Base-by-base conservation (phyloP, 2,329 filamentous ascomycete species). In the Phoma sp. region DNA sequence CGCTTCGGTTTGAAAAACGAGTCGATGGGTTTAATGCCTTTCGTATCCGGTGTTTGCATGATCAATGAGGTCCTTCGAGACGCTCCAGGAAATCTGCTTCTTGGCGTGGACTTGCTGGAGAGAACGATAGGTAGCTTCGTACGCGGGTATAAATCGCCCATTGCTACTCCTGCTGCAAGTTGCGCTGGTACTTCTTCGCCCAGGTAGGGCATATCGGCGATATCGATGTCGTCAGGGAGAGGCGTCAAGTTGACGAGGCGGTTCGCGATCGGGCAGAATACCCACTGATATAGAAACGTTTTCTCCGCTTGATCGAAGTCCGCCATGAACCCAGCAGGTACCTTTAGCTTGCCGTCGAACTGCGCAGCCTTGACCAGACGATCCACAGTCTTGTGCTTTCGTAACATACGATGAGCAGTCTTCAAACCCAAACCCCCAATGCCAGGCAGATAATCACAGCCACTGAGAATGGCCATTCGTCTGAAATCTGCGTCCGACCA, bases 401-500 rank as follows among this genome's bases (percentile, higher is more conserved):
- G 87, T 55, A 99, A 83, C 79, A 95, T 85, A 39, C 92, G 87
- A 75, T 99, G 90, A 0, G 95, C 93, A 5, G 93, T 98, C 80
- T 97, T 98, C 51, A 99, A 75, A 0, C 95, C 95, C 75, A 99
- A 86, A 45, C 89, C 89, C 52, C 86, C 88, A 58, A 99, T 90
- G 54, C 89, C 89, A 2, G 88, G 80, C n/a, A 98, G 83, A 73
- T 99, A 99, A 72, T 99, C 95, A 71, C 95, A 99, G 7, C 95
- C 95, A 70, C 92, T 96, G 55, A 99, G 78, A 62, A 99, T 99
- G 36, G 93, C 91, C 95, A 99, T 99, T 47, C 87, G 87, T 55
- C 95, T 86, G 67, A 99, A 99, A 63, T 97, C 91, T 8, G 83
- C 81, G 72, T 98, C 93, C 2, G 90, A 89, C 93, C 93, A 99